A percentile compares a stretch with the other conserved stretches of the same genome.
phyloP scores from a whole-genome alignment of 805 yeast genomes.

The Vanderwaltozyma polyspora region DNA sequence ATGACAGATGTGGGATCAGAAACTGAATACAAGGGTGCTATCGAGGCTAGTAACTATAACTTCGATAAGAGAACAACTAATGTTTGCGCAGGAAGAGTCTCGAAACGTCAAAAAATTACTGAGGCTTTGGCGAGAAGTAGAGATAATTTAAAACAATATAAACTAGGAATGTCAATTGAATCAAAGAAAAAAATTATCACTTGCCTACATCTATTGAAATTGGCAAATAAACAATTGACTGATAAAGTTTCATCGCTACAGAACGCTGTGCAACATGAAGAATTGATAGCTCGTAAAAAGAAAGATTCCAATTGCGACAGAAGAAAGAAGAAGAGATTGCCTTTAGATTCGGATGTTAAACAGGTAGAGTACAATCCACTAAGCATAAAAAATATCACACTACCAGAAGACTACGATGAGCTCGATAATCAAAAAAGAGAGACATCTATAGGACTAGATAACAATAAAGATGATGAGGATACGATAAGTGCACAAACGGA shows the following conservation, averaged over 20 bases:
- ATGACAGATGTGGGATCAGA: slow-evolving; percentile 6
- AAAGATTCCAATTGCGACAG: slow-evolving; percentile 5
- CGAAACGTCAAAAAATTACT: slow-evolving; percentile 28
- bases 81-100: slow-evolving; percentile 11
- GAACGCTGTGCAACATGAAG: slow-evolving; percentile 40
- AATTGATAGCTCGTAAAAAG: slow-evolving; percentile 3
- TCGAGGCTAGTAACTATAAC: slow-evolving; percentile 4
- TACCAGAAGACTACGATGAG: not conserved
- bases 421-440: slow-evolving; percentile 5
- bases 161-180: slow-evolving; percentile 44
- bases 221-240: slow-evolving; percentile 70
- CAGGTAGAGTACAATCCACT: not conserved
- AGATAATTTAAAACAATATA: slow-evolving; percentile 27
- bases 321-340: not conserved
- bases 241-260: slow-evolving; percentile 56
- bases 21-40: slow-evolving; percentile 13
- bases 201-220: slow-evolving; percentile 64
- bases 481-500: slow-evolving; percentile 5
- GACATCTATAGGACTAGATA: slow-evolving; percentile 11
- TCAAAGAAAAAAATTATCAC: slow-evolving; percentile 67
- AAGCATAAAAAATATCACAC: not conserved
- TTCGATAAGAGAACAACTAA: slow-evolving; percentile 6
- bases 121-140: slow-evolving; percentile 29
- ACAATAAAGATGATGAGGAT: slow-evolving; percentile 5
- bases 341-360: not conserved